Evolutionary conservation across 2,329 filamentous ascomycete species (phyloP).

Genomic region (Hypocrella siamensis): DNA sequence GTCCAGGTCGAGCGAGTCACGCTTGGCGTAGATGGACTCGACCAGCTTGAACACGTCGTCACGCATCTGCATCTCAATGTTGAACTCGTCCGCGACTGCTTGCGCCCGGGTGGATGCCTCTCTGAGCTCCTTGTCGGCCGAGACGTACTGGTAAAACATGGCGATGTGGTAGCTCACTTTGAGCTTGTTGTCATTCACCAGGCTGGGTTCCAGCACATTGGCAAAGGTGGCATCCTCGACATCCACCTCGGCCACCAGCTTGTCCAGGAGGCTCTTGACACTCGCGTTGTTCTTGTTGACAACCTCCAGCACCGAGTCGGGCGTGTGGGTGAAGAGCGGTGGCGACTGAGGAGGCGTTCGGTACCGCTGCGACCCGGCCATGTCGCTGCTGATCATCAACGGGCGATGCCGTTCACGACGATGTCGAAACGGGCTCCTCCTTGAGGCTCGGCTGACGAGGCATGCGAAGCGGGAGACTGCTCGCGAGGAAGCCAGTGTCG

Average conservation of each 20-base stretch:
- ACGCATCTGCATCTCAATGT: constrained; percentile 65
- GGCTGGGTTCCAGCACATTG: constrained; percentile 48
- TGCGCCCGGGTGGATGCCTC: constrained; percentile 65
- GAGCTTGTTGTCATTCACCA: constrained; percentile 53
- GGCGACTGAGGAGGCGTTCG: constrained; percentile 63
- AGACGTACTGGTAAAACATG: constrained; percentile 70
- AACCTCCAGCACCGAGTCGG: constrained; percentile 49
- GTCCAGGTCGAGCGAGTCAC: constrained; percentile 40
- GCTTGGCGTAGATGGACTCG: constrained; percentile 37
- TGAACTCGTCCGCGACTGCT: constrained; percentile 60
- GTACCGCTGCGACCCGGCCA: constrained; percentile 53
- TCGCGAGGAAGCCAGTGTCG: constrained; percentile 51
- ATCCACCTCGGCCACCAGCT: constrained; percentile 46
- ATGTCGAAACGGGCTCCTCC: constrained; percentile 4
- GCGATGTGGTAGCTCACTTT: constrained; percentile 48
- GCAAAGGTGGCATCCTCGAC: constrained; percentile 35
- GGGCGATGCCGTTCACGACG: constrained; percentile 10
- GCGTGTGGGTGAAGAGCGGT: constrained; percentile 61
- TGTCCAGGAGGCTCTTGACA: constrained; percentile 49
- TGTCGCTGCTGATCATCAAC: constrained; percentile 36
- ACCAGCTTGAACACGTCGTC: constrained; percentile 63
- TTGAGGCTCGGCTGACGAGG: constrained; percentile 33
- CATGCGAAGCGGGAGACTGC: constrained; percentile 41
- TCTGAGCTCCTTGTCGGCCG: constrained; percentile 48
- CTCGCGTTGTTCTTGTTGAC: constrained; percentile 49